phyloP scores from a whole-genome alignment of 1,139 yeast species.

The Spencermartinsiella ligniputridi region DNA sequence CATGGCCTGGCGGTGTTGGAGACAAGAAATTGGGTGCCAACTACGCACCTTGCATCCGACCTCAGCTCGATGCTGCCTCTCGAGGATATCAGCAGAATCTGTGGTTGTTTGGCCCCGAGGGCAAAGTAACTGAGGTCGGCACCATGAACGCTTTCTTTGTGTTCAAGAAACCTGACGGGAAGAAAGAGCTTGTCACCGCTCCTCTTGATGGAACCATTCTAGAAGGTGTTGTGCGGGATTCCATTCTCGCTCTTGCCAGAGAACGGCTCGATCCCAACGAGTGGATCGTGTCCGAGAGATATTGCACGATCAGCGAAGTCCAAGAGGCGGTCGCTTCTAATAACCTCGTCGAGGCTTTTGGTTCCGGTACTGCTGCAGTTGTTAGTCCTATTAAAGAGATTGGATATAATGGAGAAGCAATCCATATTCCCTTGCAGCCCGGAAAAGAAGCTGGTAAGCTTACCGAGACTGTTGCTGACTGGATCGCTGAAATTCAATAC shows the following conservation, averaged over 20 bases:
- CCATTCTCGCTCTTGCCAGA: conserved; percentile 70
- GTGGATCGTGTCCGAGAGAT: conserved; percentile 81
- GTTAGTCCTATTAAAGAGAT: conserved; percentile 89
- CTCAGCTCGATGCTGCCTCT: conserved; percentile 80
- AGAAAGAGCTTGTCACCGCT: conserved; percentile 89
- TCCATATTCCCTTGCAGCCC: conserved; percentile 68
- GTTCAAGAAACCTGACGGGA: conserved; percentile 65
- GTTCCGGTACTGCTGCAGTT: conserved; percentile 98
- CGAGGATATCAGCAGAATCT: conserved; percentile 92
- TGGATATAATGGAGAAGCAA: conserved; percentile 69
- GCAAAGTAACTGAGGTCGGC: conserved; percentile 90
- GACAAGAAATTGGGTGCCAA: conserved; percentile 94
- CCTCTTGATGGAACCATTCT: conserved; percentile 96
- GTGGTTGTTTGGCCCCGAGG: conserved; percentile 93
- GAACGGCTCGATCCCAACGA: conserved; percentile 64
- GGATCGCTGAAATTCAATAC: conserved; percentile 89
- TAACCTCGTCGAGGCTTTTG: conserved; percentile 88
- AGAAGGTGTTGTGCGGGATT: conserved; percentile 95
- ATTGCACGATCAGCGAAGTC: conserved; percentile 75
- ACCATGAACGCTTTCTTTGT: conserved; percentile 94
- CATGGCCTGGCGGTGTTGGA: conserved; percentile 99
- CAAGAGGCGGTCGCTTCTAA: conserved; percentile 72
- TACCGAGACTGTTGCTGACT: conserved; percentile 67
- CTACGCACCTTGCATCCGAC: conserved; percentile 91
- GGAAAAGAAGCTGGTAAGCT: conserved; percentile 79